Base-by-base conservation (phyloP, 192 early-diverging fungal genomes). In the Coemansia sp. region DNA sequence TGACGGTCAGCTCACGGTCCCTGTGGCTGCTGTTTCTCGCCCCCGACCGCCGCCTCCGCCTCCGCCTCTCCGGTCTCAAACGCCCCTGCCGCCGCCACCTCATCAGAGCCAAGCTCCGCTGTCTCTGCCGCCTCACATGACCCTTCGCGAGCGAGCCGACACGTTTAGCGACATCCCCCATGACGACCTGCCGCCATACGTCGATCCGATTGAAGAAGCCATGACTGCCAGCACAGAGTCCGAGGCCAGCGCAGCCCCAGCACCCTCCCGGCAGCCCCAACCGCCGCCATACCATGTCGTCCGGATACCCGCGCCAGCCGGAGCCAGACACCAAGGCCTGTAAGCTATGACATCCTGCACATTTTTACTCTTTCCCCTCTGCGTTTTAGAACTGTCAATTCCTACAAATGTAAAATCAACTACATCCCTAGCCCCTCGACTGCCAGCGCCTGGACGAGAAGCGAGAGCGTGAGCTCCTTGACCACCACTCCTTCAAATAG, bases 341-440 rank as follows among this genome's bases (percentile, higher is more conserved):
- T 33, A 31, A 31, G 4, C 4, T 31, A 31, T 31, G 31, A 31
- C 35, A n/a, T 1, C 13, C 25, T 35, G 14, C 43, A 18, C 21
- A 37, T 33, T 26, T 28, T 13, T 48, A 12, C 12, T 13, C 53
- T 57, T 6, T 39, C 12, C 25, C 55, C 41, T 31, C 31, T 58
- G 41, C 55, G 18, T 18, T n/a, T 56, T 59, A 39, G 21, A 56
- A 13, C 28, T 50, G 16, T 45, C 12, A 53, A 3, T 53, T 31
- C 14, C 31, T 53, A 6, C 52, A 33, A 28, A 53, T 31, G 16
- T 26, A 53, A 31, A 5, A 31, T 26, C 6, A 21, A 7, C 35
- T 70, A 82, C 74, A 82, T 76, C 0, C 79, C 79, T 18, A 82
- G 63, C 0, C 79, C 79, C 25, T 82, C 79, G 21, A 82, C 70